Evolutionary conservation across 2,329 filamentous ascomycete species (phyloP), one percentile per base, ranked within the genome.

Genomic region (Arthrobotrys pseudoclavata): DNA sequence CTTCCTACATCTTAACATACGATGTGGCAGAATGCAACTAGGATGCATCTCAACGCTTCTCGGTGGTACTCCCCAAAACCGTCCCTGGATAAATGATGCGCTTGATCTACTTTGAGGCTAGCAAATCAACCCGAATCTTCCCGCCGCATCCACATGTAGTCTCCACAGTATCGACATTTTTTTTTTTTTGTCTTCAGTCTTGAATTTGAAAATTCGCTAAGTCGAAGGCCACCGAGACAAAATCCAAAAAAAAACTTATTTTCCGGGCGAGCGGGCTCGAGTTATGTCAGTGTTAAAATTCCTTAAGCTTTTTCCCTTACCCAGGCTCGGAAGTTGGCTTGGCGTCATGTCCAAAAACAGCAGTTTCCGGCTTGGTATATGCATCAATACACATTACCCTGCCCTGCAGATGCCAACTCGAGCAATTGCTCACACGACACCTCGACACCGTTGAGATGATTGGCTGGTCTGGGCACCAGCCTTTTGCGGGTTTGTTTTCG

Each of bases 131-230:
- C 62, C 31, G 60, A 76, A 76, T 76, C 57, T 70, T 61, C 52
- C 72, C 72, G 72, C 72, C 72, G 72, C 72, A 61, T 76, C 34
- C 53, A 63, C 64, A 63, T 55, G 63, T 47, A 64, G 31, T 34
- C 50, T 53, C 26, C 50, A 15, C 50, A 9, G 50, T 13, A n/a
- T 26, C 40, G 10, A 15, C 13, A 31, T 48, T 26, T 24, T 12
- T 40, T 5, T 40, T 13, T 40, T 12, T 40, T 40, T 15, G 12
- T 15, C 9, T 29, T 20, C 4, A 22, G 12, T 24, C 20, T 42
- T 29, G 15, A 12, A 45, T 40, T 24, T 4, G 7, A 29, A 9
- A 34, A 34, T 9, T 9, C 57, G 18, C 47, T 64, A 76, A 52
- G 52, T 5, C 22, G 24, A 18, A 40, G 20, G 26, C 9, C 15